A percentile compares a stretch with the other conserved stretches of the same genome.
These are phyloP conservation scores for Anisogramma anomala DNA, from an alignment of 2,329 filamentous ascomycete species.

Conservation along the genomic window DNA sequence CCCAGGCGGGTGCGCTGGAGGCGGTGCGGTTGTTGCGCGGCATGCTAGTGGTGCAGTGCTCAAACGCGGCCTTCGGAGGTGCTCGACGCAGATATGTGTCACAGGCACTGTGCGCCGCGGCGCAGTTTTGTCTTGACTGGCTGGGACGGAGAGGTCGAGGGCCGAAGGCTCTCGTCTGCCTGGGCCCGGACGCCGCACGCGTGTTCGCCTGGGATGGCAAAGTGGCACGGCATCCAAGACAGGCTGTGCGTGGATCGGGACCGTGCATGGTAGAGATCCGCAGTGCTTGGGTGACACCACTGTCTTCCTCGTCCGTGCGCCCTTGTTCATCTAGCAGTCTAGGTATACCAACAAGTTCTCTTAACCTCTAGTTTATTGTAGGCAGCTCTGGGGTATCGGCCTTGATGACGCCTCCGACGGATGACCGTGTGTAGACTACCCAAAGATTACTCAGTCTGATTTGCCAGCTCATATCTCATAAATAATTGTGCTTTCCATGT, in stretches of 20 bases:
- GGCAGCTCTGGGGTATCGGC: background rate
- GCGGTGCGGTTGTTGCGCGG: too few relatives aligned
- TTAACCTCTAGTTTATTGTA: background rate
- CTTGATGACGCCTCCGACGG: background rate
- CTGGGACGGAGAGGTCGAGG: background rate
- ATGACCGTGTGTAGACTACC: background rate
- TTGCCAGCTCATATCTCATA: too few relatives aligned
- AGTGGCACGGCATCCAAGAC: background rate
- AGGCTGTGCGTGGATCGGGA: background rate
- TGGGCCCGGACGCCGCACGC: background rate
- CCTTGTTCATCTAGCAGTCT: background rate
- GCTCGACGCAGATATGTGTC: too few relatives aligned
- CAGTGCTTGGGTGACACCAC: slow-evolving; percentile 1
- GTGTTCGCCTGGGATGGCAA: background rate
- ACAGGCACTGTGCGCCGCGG: too few relatives aligned
- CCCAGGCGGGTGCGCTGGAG: too few relatives aligned
- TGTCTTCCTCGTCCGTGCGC: background rate
- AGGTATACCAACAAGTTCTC: background rate
- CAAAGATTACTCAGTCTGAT: slow-evolving; percentile 1
- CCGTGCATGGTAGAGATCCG: background rate
- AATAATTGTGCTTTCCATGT: background rate
- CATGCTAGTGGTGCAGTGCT: too few relatives aligned
- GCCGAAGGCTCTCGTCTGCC: too few relatives aligned
- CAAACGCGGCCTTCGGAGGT: too few relatives aligned
- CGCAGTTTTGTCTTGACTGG: background rate